phyloP scores from a whole-genome alignment of 768 basidiomycete species.

The Phlegmacium glaucopus region DNA sequence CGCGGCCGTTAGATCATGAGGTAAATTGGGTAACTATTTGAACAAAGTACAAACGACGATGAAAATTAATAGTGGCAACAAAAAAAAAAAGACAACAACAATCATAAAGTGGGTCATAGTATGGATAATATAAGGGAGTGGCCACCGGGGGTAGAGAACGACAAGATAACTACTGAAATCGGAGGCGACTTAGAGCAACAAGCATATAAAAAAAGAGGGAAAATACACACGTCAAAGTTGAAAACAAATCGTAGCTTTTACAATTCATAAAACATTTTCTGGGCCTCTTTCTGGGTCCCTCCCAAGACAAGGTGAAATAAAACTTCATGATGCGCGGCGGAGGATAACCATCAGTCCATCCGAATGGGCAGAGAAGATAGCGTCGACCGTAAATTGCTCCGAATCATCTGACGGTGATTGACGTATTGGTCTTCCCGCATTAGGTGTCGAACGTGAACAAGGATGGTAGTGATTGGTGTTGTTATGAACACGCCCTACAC shows the following conservation, averaged over 20 bases:
- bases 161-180: not conserved
- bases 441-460: constrained; percentile 2
- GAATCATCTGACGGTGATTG: constrained; percentile 18
- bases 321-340: constrained; percentile 37
- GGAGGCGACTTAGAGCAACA: no score
- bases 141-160: not conserved
- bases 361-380: constrained; percentile 83
- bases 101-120: not conserved
- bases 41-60: not conserved
- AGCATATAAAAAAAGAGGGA: not conserved
- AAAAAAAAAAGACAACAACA: not conserved
- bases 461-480: not conserved
- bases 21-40: not conserved
- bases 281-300: no score
- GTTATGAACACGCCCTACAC: no score
- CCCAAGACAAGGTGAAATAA: not conserved
- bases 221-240: not conserved
- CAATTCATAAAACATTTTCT: not conserved
- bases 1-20: no score
- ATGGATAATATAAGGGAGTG: not conserved
- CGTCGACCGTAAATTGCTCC: constrained; percentile 60
- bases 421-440: constrained; percentile 1
- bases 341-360: constrained; percentile 82
- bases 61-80: not conserved
- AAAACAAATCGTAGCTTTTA: no score